Base-by-base conservation (phyloP, 176 grass and related monocot species). In the maize (Zea mays) region DNA sequence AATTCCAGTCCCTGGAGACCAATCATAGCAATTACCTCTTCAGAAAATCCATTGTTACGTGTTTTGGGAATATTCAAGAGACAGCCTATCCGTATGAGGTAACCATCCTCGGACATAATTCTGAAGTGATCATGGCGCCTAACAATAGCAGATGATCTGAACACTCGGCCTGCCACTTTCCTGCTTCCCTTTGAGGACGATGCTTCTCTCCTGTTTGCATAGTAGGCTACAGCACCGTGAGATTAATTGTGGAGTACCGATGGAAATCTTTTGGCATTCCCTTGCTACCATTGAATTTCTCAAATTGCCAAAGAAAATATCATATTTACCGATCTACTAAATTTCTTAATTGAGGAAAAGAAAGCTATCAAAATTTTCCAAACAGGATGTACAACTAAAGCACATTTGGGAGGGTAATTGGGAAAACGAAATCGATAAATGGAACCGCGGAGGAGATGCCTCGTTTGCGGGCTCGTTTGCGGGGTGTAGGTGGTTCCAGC, bases 71-170 rank as follows among this genome's bases (percentile, higher is more conserved):
- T 16, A 17, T 81, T 75, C 10, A 81, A 67, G 45, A 19, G 6
- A 44, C 63, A 2, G 15, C 7, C 8, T 8, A 50, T 69, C n/a
- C 14, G 11, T 69, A 86, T 10, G 4, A 3, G 35, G 10, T 51
- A 4, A 27, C 79, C 46, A 27, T 86, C 84, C 49, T 55, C 78
- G 20, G 71, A 69, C 55, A 69, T 71, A 62, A 86, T 46, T 19
- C 4, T 5, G 9, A 8, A 21, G 39, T 36, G 5, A 20, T 17
- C 62, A 36, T 54, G 54, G 10, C 71, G 64, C 54, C 0, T 38
- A 2, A 20, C 59, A 48, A 86, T 86, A 15, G 37, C 7, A 11
- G 14, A 16, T 54, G 84, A 86, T 54, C 3, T 45, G 71, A 81
- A 62, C 60, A 49, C 2, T 75, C 77, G 63, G 35, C 9, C 14